Evolutionary conservation across 1,139 yeast genomes (phyloP).

Genomic region (Taphrina deformans): DNA sequence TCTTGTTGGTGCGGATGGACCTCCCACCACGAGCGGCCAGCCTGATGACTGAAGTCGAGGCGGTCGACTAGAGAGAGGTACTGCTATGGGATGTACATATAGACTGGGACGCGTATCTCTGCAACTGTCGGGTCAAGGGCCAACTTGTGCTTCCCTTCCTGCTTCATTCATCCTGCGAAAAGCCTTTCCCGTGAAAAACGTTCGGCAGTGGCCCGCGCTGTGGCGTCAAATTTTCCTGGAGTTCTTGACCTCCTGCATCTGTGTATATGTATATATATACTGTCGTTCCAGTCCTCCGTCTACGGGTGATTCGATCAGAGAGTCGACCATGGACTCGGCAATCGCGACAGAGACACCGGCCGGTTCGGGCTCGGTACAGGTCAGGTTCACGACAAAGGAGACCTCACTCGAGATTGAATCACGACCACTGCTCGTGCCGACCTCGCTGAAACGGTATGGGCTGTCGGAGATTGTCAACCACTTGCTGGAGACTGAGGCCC

Average conservation of each 20-base stretch:
- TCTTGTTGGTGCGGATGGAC: slow-evolving; percentile 7
- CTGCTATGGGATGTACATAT: background rate
- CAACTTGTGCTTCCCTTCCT: no score
- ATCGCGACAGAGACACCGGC: background rate
- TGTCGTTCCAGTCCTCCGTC: no score
- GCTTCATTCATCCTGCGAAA: no score
- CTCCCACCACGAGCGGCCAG: background rate
- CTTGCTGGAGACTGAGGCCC: slow-evolving; percentile 58
- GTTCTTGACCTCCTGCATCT: background rate
- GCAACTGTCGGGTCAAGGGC: no score
- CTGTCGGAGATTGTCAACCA: slow-evolving; percentile 93
- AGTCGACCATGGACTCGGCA: background rate
- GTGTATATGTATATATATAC: no score
- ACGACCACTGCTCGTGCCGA: slow-evolving; percentile 69
- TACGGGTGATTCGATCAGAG: no score
- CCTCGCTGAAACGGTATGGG: slow-evolving; percentile 81
- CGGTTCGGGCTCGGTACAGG: slow-evolving; percentile 18
- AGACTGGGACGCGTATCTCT: no score
- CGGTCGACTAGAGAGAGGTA: background rate
- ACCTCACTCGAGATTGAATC: slow-evolving; percentile 77
- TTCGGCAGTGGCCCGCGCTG: background rate
- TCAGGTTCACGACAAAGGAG: slow-evolving; percentile 66
- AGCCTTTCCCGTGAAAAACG: no score
- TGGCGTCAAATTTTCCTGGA: slow-evolving; percentile 7
- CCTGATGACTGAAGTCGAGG: background rate